A percentile compares a stretch with the other conserved stretches of the same genome.
Conservation (phyloP, 2,329 filamentous ascomycete species). For the Mariannaea elegans region DNA sequence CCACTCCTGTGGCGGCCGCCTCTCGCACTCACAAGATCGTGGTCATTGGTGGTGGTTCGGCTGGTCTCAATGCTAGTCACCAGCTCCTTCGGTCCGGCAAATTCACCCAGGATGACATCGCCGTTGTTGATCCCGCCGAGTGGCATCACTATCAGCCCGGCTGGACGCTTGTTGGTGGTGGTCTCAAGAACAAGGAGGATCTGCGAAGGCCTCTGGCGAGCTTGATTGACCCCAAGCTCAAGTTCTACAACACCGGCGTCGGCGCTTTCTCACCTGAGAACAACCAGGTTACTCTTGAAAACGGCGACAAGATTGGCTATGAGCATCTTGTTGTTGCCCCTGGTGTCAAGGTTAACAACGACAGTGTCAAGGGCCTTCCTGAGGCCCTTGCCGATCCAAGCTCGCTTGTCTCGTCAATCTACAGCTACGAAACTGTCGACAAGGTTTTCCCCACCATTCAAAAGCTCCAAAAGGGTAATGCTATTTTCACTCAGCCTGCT, state of each 20-base stretch:
- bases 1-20: neutral
- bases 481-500: slow-evolving; percentile 68
- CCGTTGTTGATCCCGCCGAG: slow-evolving; percentile 68
- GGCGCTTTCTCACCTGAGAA: slow-evolving; percentile 61
- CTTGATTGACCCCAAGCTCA: slow-evolving; percentile 67
- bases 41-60: slow-evolving; percentile 72
- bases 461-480: slow-evolving; percentile 57
- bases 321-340: slow-evolving; percentile 72
- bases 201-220: slow-evolving; percentile 59
- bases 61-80: slow-evolving; percentile 71
- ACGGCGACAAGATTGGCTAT: slow-evolving; percentile 66
- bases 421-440: slow-evolving; percentile 63
- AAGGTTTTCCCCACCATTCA: slow-evolving; percentile 61
- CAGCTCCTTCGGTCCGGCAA: slow-evolving; percentile 69
- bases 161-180: slow-evolving; percentile 74
- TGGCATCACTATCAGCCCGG: slow-evolving; percentile 76
- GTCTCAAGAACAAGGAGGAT: slow-evolving; percentile 69
- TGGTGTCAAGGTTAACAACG: slow-evolving; percentile 61
- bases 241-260: slow-evolving; percentile 65
- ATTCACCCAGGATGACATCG: slow-evolving; percentile 68
- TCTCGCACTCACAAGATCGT: slow-evolving; percentile 66
- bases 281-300: slow-evolving; percentile 63
- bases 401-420: slow-evolving; percentile 64
- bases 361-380: slow-evolving; percentile 62
- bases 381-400: slow-evolving; percentile 61